These are phyloP conservation scores for Whalleya microplaca DNA, from an alignment of 2,329 filamentous ascomycete species.

Conservation along the genomic window DNA sequence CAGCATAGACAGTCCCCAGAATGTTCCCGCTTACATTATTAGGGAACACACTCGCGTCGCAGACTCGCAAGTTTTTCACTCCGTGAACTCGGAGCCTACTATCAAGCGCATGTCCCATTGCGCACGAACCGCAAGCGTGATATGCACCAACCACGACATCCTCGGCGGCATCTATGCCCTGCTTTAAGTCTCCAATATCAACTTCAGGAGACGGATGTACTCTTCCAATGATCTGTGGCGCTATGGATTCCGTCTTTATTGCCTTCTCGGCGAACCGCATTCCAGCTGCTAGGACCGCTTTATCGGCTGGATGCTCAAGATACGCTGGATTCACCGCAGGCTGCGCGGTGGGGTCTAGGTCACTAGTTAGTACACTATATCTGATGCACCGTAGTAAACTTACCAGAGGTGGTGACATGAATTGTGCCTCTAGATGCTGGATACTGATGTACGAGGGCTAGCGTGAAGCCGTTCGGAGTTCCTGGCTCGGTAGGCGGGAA, in stretches of 20 bases:
- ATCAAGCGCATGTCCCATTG: background rate
- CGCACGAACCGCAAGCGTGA: conserved; percentile 1
- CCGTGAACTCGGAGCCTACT: background rate
- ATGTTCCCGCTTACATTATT: conserved; percentile 7
- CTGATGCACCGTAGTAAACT: background rate
- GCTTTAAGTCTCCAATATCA: background rate
- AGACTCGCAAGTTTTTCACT: background rate
- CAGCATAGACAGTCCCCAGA: background rate
- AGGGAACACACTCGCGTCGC: conserved; percentile 4
- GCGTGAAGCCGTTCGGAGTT: background rate
- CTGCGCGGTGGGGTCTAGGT: background rate
- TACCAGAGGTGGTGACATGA: background rate
- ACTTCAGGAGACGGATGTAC: background rate
- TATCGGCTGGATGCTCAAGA: background rate
- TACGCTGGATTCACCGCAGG: conserved; percentile 2
- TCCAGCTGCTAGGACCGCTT: background rate
- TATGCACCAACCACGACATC: conserved; percentile 1
- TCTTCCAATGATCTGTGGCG: background rate
- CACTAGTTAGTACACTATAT: background rate
- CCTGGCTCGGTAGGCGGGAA: background rate
- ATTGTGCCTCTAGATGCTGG: conserved; percentile 2
- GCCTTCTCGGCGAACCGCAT: background rate
- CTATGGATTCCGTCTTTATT: background rate
- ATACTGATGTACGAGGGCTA: conserved; percentile 1
- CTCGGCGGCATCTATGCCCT: background rate